A percentile compares a stretch with the other conserved stretches of the same genome.
Evolutionary conservation across 768 basidiomycete species (phyloP).

Genomic region (Mycena leptocephala): DNA sequence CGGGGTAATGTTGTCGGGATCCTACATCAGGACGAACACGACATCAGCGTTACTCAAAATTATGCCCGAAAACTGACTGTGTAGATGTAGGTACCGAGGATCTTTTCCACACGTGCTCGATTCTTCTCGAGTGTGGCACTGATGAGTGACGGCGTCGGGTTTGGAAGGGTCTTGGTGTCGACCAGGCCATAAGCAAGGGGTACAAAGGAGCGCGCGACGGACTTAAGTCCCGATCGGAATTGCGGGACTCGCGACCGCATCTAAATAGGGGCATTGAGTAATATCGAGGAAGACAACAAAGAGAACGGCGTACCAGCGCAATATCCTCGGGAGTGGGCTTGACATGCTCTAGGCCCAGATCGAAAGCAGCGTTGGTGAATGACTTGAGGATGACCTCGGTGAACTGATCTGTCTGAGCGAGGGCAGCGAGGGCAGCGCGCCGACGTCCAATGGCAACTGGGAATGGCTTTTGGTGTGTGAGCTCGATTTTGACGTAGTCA

Average conservation of each 20-base stretch:
- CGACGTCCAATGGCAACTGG: not conserved
- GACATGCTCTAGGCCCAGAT: not conserved
- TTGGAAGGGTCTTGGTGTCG: not conserved
- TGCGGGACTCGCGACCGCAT: slow-evolving; percentile 7
- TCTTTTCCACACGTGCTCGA: not conserved
- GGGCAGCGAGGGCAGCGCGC: no score
- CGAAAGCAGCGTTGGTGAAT: not conserved
- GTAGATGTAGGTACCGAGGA: not conserved
- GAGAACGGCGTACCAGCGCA: not conserved
- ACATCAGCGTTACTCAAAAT: no score
- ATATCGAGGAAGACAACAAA: not conserved
- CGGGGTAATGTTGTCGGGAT: slow-evolving; percentile 1
- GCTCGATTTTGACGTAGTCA: not conserved
- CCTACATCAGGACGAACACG: not conserved
- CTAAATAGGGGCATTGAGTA: not conserved
- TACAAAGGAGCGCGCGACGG: not conserved
- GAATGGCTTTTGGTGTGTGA: not conserved
- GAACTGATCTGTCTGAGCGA: not conserved
- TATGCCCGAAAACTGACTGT: not conserved
- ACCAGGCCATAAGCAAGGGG: not conserved
- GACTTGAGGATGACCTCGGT: not conserved
- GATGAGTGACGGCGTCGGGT: slow-evolving; percentile 3
- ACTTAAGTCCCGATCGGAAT: not conserved
- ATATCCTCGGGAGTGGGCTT: not conserved
- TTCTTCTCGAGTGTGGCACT: not conserved